These are phyloP conservation scores for Ogataea glucozyma DNA, from an alignment of 805 yeast genomes.

Conservation along the genomic window DNA sequence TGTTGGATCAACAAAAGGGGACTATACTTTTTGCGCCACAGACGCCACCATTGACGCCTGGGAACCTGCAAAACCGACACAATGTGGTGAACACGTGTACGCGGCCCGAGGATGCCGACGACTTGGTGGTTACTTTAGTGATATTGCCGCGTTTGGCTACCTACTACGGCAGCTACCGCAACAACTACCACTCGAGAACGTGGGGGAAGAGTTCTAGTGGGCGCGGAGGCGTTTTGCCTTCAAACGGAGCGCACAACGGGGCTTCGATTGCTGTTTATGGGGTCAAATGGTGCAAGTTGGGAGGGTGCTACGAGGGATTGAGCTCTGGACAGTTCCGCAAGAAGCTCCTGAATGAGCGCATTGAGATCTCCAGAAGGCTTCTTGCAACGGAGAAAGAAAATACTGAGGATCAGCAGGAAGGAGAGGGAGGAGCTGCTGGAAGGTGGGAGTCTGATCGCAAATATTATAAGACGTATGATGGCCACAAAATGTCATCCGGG, in stretches of 20 bases:
- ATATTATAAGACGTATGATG: slow-evolving; percentile 17
- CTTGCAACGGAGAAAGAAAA: slow-evolving; percentile 9
- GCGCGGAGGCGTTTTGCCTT: background rate
- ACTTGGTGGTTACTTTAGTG: slow-evolving; percentile 56
- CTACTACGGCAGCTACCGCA: slow-evolving; percentile 65
- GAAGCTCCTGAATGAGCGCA: slow-evolving; percentile 25
- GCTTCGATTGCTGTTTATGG: slow-evolving; percentile 63
- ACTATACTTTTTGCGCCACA: slow-evolving; percentile 21
- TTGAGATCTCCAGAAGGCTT: slow-evolving; percentile 17
- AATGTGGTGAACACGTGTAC: slow-evolving; percentile 35
- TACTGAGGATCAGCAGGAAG: slow-evolving; percentile 7
- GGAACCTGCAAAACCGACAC: slow-evolving; percentile 37
- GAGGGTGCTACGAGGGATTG: slow-evolving; percentile 24
- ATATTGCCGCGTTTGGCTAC: slow-evolving; percentile 67
- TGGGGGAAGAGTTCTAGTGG: slow-evolving; percentile 49
- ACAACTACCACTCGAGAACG: slow-evolving; percentile 71
- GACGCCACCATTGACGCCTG: slow-evolving; percentile 40
- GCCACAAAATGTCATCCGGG: too few species aligned
- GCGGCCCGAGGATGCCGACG: slow-evolving; percentile 38
- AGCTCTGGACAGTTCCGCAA: slow-evolving; percentile 24
- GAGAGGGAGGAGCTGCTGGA: slow-evolving; percentile 6
- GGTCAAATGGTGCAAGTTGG: slow-evolving; percentile 48
- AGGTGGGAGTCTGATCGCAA: slow-evolving; percentile 16
- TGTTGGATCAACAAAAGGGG: slow-evolving; percentile 21
- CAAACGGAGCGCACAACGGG: slow-evolving; percentile 65